phyloP scores from a whole-genome alignment of 140 eudicot genomes.

The Eryngium alpinum region DNA sequence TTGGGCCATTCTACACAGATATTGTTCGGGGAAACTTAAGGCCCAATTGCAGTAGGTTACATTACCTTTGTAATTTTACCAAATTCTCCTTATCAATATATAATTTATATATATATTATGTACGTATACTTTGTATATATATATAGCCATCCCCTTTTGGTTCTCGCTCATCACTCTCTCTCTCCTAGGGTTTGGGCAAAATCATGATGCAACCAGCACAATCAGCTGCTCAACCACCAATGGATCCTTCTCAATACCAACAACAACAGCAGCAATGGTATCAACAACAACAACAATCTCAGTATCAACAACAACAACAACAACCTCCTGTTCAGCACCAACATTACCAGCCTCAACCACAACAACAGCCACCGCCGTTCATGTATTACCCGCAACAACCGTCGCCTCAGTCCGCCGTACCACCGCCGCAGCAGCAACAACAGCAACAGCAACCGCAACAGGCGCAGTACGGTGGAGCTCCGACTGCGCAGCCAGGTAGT shows the following conservation, averaged over 20 bases:
- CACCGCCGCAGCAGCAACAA: conserved; percentile 28
- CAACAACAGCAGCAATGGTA: conserved; percentile 36
- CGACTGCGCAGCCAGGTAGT: conserved; percentile 36
- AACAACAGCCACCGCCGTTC: conserved; percentile 38
- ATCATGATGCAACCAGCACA: conserved; percentile 44
- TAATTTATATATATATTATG: no score
- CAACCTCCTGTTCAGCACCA: conserved; percentile 37
- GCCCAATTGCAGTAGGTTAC: no score
- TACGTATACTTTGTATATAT: conserved; percentile 14
- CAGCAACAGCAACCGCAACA: no score
- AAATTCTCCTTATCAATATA: no score
- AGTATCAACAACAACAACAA: conserved; percentile 31
- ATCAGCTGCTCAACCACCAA: conserved; percentile 35
- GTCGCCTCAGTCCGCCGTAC: conserved; percentile 25
- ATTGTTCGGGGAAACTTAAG: no score
- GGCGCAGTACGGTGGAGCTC: neutral
- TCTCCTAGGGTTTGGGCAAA: conserved; percentile 6
- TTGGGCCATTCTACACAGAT: no score
- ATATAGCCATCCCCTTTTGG: neutral
- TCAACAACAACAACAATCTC: conserved; percentile 37
- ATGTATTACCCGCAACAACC: conserved; percentile 53
- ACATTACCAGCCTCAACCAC: conserved; percentile 42
- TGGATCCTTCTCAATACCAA: conserved; percentile 48
- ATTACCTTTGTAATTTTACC: no score
- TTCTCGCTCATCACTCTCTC: neutral